Base-by-base conservation (phyloP, 257 asterid species). In the Echium plantagineum region DNA sequence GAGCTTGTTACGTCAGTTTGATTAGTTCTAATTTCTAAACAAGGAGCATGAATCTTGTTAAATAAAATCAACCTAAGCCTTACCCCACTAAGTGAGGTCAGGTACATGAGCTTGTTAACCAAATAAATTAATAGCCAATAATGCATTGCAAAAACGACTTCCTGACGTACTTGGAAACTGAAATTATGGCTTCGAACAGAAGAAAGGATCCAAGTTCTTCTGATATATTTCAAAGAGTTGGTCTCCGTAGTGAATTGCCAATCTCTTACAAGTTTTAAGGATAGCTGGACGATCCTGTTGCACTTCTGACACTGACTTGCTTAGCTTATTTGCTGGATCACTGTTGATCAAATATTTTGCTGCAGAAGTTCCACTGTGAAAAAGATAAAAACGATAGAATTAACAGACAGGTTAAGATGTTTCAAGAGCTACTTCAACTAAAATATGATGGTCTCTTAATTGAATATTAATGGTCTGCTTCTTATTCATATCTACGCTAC, bases 151-250 rank as follows among this genome's bases (percentile, higher is more conserved):
- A 1, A 35, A 35, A 35, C 13, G 46, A 35, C 46, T 35, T 35
- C 10, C 8, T 31, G 38, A 31, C 38, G 6, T 31, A 31, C 38
- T 31, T 31, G 38, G 38, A 31, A 31, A 31, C 38, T 31, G 46
- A 35, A 35, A 7, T 42, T 5, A 42, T 42, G 17, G 13, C 38
- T 21, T 24, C n/a, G 56, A 32, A 8, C 51, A 51, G 52, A 63
- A 63, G 54, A 63, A 63, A 54, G 67, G 67, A 35, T 63, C 67
- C 54, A 30, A 26, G 21, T 47, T 30, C 31, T 52, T 52, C 24
- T 22, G 60, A 52, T 63, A 63, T 12, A 63, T 30, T 20, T 38
- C 53, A 10, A 63, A 63, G 3, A 63, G 54, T 52, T 32, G 28
- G 21, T 15, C 47, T 3, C 17, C 24, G 21, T 63, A 52, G 15